Conservation (phyloP, 2,329 filamentous ascomycete genomes). For the Ilyonectria sp. region DNA sequence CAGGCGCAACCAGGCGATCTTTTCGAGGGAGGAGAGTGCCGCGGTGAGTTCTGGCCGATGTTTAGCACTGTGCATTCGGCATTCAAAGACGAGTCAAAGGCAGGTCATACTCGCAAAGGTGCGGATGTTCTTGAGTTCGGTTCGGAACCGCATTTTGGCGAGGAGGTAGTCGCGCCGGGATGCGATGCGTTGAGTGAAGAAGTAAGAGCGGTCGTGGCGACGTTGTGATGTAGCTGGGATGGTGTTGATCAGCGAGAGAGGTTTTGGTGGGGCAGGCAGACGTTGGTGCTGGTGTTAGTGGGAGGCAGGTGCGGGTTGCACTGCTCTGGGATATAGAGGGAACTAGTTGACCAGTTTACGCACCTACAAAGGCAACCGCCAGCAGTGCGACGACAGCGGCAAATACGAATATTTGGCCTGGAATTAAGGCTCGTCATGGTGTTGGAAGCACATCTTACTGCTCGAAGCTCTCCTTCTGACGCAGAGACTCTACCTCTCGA, state of each 20-base stretch:
- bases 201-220: not conserved
- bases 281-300: not conserved
- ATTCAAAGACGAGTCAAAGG: not conserved
- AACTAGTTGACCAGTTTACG: too few relatives aligned
- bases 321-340: not conserved
- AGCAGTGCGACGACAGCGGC: too few relatives aligned
- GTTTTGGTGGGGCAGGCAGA: conserved; percentile 22
- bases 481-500: not conserved
- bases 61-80: conserved; percentile 9
- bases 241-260: conserved; percentile 16
- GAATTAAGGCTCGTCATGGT: too few relatives aligned
- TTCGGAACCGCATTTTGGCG: conserved; percentile 73
- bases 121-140: conserved; percentile 76
- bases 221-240: conserved; percentile 12
- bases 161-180: conserved; percentile 5
- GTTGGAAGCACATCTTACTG: not conserved
- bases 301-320: conserved; percentile 2
- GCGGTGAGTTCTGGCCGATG: conserved; percentile 71
- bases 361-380: too few relatives aligned
- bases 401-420: too few relatives aligned
- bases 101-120: conserved; percentile 72
- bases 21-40: conserved; percentile 78
- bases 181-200: conserved; percentile 19
- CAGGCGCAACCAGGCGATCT: conserved; percentile 91
- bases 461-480: not conserved